Base-by-base conservation (phyloP, 2,329 filamentous ascomycete species). In the Aspergillus intermedius region DNA sequence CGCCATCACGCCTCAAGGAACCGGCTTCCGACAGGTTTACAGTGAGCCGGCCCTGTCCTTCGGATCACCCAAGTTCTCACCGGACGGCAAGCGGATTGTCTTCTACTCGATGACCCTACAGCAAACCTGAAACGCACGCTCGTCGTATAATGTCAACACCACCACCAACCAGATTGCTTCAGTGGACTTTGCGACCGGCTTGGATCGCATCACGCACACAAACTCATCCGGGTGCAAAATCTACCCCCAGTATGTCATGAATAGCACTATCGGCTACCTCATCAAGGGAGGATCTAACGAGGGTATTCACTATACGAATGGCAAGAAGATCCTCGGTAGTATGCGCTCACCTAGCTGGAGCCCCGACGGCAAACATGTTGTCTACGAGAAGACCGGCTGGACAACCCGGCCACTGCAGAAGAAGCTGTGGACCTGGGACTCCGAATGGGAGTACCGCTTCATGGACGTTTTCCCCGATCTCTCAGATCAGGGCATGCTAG, bases 381-480 rank as follows among this genome's bases (percentile, higher is more conserved):
- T 52, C 4, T 52, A 47, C n/a, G 49, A 52, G 28, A 49, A 49
- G 15, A 44, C 47, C 25, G 45, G 44, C 19, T 48, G 46, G 21
- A 44, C 46, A 15, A 43, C 42, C 13, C 37, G 35, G 23, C 41
- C 32, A 5, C 35, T 45, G 13, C 37, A 52, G 4, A 44, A 39
- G 19, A 21, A 46, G 22, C 44, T 52, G 6, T 52, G 32, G 13
- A 44, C 19, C 40, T 52, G 44, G 23, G 47, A 52, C 17, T 21
- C 43, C 19, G 35, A 47, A 17, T 52, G 47, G 49, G 49, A 52
- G n/a, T 52, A 52, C 7, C 49, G 47, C 4, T 49, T 46, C 28
- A 46, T 48, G 13, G 49, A 49, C 19, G 49, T 52, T 1, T 52
- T 51, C 8, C 49, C 49, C 8, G 19, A 21, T 21, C 37, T 40